Evolutionary conservation across 306 rosid genomes (phyloP).

Genomic region (Quercus engelmannii): DNA sequence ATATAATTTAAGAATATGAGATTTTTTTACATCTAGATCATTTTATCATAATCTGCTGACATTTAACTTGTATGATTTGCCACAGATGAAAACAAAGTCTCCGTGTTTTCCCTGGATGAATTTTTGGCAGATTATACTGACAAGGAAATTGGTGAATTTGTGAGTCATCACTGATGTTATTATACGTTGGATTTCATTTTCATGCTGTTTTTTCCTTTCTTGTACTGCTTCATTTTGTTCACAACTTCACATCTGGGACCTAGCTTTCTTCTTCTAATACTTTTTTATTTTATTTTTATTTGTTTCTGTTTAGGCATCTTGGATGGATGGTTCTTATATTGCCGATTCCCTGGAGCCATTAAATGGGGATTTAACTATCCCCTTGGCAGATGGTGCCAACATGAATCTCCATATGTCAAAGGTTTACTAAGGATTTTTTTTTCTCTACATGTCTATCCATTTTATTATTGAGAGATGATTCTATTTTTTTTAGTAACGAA

Average conservation of each 20-base stretch:
- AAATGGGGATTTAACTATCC: conserved; percentile 69
- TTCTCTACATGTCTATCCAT: not conserved
- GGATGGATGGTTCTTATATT: conserved; percentile 82
- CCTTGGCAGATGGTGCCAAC: conserved; percentile 50
- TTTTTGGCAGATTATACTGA: conserved; percentile 43
- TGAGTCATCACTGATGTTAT: conserved; percentile 40
- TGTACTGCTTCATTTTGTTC: conserved; percentile 5
- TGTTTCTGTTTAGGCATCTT: conserved; percentile 53
- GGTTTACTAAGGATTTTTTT: conserved; percentile 39
- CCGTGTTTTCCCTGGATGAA: conserved; percentile 72
- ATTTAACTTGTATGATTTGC: conserved; percentile 23
- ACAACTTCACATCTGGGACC: conserved; percentile 15
- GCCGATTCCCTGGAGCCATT: conserved; percentile 47
- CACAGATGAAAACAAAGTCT: conserved; percentile 67
- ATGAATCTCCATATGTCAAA: conserved; percentile 67
- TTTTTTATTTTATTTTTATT: not conserved
- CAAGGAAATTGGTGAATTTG: conserved; percentile 65
- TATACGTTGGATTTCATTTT: conserved; percentile 4
- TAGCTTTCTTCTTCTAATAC: not conserved
- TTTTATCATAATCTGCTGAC: conserved; percentile 29
- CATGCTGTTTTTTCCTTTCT: conserved; percentile 3
- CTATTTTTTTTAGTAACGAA: not conserved
- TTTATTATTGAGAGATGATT: not conserved
- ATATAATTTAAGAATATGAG: not conserved
- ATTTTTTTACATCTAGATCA: not conserved